These are phyloP conservation scores for Puccinia horiana DNA, from an alignment of 1,284 basidiomycete species.

Conservation along the genomic window DNA sequence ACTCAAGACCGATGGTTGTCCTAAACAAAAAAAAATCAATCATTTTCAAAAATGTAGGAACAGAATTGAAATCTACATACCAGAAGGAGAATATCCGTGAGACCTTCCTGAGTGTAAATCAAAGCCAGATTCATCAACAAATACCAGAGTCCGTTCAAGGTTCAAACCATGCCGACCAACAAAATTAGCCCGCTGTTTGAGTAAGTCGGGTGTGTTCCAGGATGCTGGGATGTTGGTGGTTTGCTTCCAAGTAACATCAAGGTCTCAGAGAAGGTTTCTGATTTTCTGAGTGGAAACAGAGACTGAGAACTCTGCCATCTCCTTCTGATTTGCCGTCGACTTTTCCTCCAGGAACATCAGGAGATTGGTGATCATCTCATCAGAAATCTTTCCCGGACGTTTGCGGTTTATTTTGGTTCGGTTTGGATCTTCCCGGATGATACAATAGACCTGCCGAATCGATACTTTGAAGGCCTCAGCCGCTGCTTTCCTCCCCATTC, in stretches of 20 bases:
- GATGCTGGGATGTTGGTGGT: slow-evolving; percentile 16
- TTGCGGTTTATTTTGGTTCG: neutral
- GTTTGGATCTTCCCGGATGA: neutral
- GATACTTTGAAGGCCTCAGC: neutral
- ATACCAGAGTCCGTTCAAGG: neutral
- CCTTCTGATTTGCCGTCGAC: neutral
- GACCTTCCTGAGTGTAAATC: neutral
- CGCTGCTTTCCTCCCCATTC: neutral
- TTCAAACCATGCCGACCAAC: neutral
- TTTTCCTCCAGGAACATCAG: neutral
- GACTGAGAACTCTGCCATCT: neutral
- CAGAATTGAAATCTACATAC: neutral
- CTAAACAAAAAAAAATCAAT: neutral
- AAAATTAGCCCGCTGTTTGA: slow-evolving; percentile 6
- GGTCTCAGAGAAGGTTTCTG: slow-evolving; percentile 7
- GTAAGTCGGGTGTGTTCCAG: neutral
- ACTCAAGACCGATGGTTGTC: neutral
- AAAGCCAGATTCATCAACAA: slow-evolving; percentile 30
- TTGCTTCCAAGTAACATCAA: slow-evolving; percentile 19
- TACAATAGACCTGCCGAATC: neutral
- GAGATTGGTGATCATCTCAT: slow-evolving; percentile 11
- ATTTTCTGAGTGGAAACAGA: neutral
- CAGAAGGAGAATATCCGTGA: neutral
- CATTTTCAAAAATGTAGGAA: neutral
- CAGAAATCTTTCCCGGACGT: neutral